phyloP scores from a whole-genome alignment of 2,329 filamentous ascomycete genomes.

The Aspergillus intermedius region DNA sequence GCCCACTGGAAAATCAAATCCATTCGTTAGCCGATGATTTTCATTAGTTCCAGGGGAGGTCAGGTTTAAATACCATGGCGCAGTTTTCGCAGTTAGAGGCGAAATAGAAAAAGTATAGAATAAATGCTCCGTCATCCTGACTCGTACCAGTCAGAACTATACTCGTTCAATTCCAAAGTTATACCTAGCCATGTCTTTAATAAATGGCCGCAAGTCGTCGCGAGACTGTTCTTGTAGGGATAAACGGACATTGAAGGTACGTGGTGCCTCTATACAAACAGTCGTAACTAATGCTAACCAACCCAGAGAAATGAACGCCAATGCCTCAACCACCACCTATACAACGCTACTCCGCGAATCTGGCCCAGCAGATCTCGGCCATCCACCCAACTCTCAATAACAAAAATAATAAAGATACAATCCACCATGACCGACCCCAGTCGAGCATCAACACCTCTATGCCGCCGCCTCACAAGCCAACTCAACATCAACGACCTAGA shows the following conservation, averaged over 20 bases:
- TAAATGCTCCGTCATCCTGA: too few relatives aligned
- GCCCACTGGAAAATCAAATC: slow-evolving; percentile 3
- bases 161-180: background rate
- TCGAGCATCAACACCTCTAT: slow-evolving; percentile 1
- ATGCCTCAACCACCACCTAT: too few relatives aligned
- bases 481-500: slow-evolving; percentile 26
- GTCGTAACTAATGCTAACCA: too few relatives aligned
- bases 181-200: slow-evolving; percentile 3
- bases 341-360: slow-evolving; percentile 1
- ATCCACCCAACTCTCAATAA: slow-evolving; percentile 3
- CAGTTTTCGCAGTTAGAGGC: background rate
- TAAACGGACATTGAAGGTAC: background rate
- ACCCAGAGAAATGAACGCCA: too few relatives aligned
- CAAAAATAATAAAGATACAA: background rate
- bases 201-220: background rate
- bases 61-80: background rate
- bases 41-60: background rate
- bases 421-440: slow-evolving; percentile 1
- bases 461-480: slow-evolving; percentile 2
- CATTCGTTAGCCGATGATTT: background rate
- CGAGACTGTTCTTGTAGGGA: background rate
- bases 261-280: background rate
- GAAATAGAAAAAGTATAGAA: background rate
- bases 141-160: background rate
- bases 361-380: background rate